phyloP scores from a whole-genome alignment of 768 basidiomycete species.

The Kondoa subrosea region DNA sequence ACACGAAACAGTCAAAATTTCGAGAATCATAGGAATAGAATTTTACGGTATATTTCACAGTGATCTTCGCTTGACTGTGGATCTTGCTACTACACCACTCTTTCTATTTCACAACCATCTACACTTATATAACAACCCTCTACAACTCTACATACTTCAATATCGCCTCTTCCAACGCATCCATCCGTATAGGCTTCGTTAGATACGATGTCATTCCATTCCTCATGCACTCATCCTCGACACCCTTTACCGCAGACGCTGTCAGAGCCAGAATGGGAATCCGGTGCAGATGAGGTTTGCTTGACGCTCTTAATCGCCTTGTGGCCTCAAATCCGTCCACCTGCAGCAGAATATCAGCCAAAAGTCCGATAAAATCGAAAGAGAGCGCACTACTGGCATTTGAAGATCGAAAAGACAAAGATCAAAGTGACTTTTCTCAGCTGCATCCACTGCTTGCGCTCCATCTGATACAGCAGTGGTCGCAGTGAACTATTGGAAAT shows the following conservation, averaged over 20 bases:
- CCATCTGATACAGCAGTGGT: slow-evolving; percentile 1
- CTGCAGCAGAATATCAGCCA: not conserved
- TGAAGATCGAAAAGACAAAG: not conserved
- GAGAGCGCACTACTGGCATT: slow-evolving; percentile 10
- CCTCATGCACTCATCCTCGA: slow-evolving; percentile 51
- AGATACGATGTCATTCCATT: slow-evolving; percentile 44
- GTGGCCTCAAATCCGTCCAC: slow-evolving; percentile 21
- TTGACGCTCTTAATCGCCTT: not conserved
- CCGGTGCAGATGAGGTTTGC: slow-evolving; percentile 1
- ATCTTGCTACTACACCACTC: no score
- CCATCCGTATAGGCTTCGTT: slow-evolving; percentile 18
- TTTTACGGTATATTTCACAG: no score
- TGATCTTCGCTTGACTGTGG: no score
- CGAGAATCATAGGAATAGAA: no score
- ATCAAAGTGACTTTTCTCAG: not conserved
- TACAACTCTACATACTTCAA: not conserved
- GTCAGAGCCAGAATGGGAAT: slow-evolving; percentile 90
- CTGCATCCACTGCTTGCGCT: slow-evolving; percentile 3
- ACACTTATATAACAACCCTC: not conserved
- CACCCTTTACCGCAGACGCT: slow-evolving; percentile 89
- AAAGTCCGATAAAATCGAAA: not conserved
- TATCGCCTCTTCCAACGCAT: slow-evolving; percentile 8
- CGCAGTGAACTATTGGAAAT: not conserved
- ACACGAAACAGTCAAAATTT: no score
- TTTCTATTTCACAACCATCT: no score